A percentile compares a stretch with the other conserved stretches of the same genome.
Conservation (phyloP, 139 green algal species). For the Marvania coccoides region DNA sequence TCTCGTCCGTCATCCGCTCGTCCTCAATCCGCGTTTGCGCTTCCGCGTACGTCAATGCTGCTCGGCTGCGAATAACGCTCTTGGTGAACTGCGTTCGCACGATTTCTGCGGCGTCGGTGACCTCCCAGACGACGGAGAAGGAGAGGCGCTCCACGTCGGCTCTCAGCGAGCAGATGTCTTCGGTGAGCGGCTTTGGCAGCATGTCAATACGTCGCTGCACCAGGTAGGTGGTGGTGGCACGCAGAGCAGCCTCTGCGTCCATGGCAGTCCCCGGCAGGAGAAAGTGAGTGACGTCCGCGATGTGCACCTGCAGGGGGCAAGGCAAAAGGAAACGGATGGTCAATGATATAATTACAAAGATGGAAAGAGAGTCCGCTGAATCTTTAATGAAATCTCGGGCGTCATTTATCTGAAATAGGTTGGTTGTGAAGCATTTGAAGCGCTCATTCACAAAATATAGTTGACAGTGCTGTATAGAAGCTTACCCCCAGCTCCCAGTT, state of each 20-base stretch:
- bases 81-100: conserved; percentile 67
- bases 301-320: conserved; percentile 75
- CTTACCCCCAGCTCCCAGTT: conserved; percentile 34
- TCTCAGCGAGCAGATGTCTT: conserved; percentile 86
- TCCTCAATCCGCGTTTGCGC: conserved; percentile 92
- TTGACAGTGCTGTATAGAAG: too few species aligned
- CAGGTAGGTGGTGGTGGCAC: conserved; percentile 72
- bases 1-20: conserved; percentile 47
- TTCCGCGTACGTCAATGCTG: conserved; percentile 86
- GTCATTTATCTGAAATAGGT: too few species aligned
- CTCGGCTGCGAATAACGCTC: conserved; percentile 69
- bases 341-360: too few species aligned
- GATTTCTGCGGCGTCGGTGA: conserved; percentile 57
- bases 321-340: too few species aligned
- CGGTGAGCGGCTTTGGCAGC: conserved; percentile 85
- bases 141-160: conserved; percentile 79
- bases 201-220: conserved; percentile 88
- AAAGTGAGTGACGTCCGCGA: conserved; percentile 92
- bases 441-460: too few species aligned
- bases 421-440: too few species aligned
- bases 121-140: conserved; percentile 88
- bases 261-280: conserved; percentile 59
- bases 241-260: conserved; percentile 67
- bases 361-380: too few species aligned
- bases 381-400: too few species aligned